Conservation (phyloP, 2,329 filamentous ascomycete genomes). For the Penicillium verrucosum region DNA sequence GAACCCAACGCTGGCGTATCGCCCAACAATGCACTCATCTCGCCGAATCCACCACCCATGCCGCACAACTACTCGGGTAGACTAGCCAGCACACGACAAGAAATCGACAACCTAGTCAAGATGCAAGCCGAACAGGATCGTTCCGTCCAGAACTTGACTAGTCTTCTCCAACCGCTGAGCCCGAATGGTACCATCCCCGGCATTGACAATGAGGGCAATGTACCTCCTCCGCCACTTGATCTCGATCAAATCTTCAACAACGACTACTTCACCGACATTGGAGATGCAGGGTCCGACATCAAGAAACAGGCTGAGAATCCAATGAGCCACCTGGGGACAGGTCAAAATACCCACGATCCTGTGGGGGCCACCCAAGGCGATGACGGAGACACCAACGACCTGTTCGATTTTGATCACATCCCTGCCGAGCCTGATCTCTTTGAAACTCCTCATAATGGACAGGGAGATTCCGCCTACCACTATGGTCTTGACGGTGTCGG, state of each 20-base stretch:
- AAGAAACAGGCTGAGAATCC: slow-evolving; percentile 24
- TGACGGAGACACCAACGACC: slow-evolving; percentile 35
- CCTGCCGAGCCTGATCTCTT: slow-evolving; percentile 35
- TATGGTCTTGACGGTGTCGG: slow-evolving; percentile 33
- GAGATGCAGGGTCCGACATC: slow-evolving; percentile 32
- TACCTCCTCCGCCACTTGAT: slow-evolving; percentile 49
- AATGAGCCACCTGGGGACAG: slow-evolving; percentile 13
- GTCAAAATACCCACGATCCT: slow-evolving; percentile 17
- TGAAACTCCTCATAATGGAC: slow-evolving; percentile 25
- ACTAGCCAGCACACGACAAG: slow-evolving; percentile 65
- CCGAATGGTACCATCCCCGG: slow-evolving; percentile 77
- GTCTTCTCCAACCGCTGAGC: slow-evolving; percentile 72
- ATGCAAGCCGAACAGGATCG: slow-evolving; percentile 75
- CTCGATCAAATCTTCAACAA: slow-evolving; percentile 58
- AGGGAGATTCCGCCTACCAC: slow-evolving; percentile 28
- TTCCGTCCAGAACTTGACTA: slow-evolving; percentile 71
- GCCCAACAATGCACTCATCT: slow-evolving; percentile 56
- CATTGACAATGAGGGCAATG: slow-evolving; percentile 46
- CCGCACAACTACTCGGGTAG: slow-evolving; percentile 47
- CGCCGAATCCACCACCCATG: slow-evolving; percentile 54
- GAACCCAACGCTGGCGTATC: slow-evolving; percentile 38
- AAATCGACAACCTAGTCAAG: slow-evolving; percentile 74
- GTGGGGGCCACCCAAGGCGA: slow-evolving; percentile 19
- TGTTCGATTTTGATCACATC: slow-evolving; percentile 44
- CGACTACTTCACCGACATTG: slow-evolving; percentile 52